Percentiles rank a stretch among this genome's conserved stretches.
Conservation (phyloP, 768 basidiomycete genomes). For the Mycena latifolia region DNA sequence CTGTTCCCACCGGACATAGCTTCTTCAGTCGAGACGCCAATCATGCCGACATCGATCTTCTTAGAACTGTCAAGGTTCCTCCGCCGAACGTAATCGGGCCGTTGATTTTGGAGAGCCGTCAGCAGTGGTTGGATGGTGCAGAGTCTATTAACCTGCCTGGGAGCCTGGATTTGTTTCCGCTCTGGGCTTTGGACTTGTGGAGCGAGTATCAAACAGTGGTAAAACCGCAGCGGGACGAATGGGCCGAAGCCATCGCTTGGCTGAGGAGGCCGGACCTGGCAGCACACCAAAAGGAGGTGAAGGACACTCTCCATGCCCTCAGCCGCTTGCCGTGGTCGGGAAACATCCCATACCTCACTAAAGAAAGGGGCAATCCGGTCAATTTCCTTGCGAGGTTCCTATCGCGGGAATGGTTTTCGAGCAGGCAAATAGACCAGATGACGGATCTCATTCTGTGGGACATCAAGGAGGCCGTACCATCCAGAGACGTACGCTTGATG, state of each 20-base stretch:
- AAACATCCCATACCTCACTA: not conserved
- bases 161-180: not conserved
- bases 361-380: not conserved
- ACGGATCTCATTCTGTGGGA: not conserved
- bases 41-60: not conserved
- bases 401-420: constrained; percentile 5
- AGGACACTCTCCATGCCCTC: not conserved
- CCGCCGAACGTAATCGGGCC: not conserved
- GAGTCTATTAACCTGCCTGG: not conserved
- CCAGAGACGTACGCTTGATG: not conserved
- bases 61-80: not conserved
- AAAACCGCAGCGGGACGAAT: not conserved
- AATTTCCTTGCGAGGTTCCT: not conserved
- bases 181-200: not conserved
- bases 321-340: not conserved
- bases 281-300: not conserved
- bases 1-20: not conserved
- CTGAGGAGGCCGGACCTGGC: not conserved
- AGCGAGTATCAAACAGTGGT: not conserved
- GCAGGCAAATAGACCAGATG: constrained; percentile 2
- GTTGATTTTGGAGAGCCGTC: not conserved
- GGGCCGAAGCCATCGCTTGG: not conserved
- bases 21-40: not conserved
- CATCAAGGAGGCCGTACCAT: not conserved
- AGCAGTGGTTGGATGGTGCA: not conserved